These are phyloP conservation scores for Triadica sebifera DNA, from an alignment of 345 rosid genomes.

Conservation along the genomic window DNA sequence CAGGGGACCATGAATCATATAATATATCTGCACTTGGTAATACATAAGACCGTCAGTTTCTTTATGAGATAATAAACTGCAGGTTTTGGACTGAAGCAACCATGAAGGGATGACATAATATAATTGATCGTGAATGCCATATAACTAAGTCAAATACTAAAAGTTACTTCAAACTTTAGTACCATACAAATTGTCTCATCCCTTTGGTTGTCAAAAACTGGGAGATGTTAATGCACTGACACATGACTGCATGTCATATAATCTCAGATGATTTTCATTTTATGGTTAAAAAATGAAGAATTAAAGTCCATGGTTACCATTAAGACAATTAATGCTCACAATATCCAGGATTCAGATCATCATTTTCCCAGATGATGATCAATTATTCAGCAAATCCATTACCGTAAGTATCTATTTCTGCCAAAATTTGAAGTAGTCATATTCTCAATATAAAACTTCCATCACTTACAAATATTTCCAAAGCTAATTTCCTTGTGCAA, in stretches of 20 bases:
- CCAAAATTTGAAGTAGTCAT: background rate
- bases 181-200: background rate
- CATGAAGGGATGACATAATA: background rate
- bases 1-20: slow-evolving; percentile 99
- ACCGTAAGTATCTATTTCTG: background rate
- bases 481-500: background rate
- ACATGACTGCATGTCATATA: background rate
- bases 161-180: background rate
- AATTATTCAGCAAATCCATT: background rate
- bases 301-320: background rate
- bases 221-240: background rate
- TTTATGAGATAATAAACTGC: slow-evolving; percentile 15
- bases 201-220: background rate
- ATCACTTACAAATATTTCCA: background rate
- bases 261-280: background rate
- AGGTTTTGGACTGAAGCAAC: background rate
- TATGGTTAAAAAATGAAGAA: background rate
- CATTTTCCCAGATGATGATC: background rate
- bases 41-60: slow-evolving; percentile 7
- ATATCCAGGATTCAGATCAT: slow-evolving; percentile 3
- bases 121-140: background rate
- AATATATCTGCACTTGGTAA: slow-evolving; percentile 64
- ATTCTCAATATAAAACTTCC: background rate
- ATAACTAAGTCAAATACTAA: background rate
- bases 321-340: background rate